These are phyloP conservation scores for Globisporangium acanthophoron DNA, from an alignment of 352 stramenopile genomes.

Conservation along the genomic window DNA sequence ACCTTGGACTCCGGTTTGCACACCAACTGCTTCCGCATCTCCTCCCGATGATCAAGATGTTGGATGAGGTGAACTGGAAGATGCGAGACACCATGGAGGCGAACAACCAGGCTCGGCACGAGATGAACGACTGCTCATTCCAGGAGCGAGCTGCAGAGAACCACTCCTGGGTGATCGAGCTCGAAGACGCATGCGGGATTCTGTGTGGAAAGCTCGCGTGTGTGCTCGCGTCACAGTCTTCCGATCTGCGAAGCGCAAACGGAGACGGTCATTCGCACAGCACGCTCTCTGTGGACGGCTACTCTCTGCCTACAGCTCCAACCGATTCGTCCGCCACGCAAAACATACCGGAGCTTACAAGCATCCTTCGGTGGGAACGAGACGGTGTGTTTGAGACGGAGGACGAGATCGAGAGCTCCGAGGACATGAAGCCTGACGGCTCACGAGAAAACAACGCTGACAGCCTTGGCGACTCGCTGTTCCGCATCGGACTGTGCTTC, in stretches of 20 bases:
- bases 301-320: background rate
- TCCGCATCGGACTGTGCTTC: slow-evolving; percentile 31
- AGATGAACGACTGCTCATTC: slow-evolving; percentile 4
- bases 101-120: slow-evolving; percentile 28
- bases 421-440: background rate
- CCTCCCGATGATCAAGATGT: slow-evolving; percentile 42
- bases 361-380: slow-evolving; percentile 38
- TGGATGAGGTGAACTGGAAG: slow-evolving; percentile 64
- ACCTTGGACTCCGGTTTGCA: slow-evolving; percentile 19
- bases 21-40: slow-evolving; percentile 34
- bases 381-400: slow-evolving; percentile 49
- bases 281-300: background rate
- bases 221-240: background rate
- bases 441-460: background rate
- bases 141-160: background rate
- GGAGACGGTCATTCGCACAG: no score
- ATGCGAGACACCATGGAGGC: slow-evolving; percentile 14
- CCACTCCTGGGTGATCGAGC: slow-evolving; percentile 38
- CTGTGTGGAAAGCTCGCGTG: slow-evolving; percentile 42
- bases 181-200: slow-evolving; percentile 35
- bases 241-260: background rate
- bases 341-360: background rate
- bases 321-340: background rate
- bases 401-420: slow-evolving; percentile 29
- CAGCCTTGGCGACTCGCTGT: slow-evolving; percentile 15